Evolutionary conservation across 306 rosid genomes (phyloP), one percentile per base, ranked within the genome.

Genomic region (Prosopis cineraria): DNA sequence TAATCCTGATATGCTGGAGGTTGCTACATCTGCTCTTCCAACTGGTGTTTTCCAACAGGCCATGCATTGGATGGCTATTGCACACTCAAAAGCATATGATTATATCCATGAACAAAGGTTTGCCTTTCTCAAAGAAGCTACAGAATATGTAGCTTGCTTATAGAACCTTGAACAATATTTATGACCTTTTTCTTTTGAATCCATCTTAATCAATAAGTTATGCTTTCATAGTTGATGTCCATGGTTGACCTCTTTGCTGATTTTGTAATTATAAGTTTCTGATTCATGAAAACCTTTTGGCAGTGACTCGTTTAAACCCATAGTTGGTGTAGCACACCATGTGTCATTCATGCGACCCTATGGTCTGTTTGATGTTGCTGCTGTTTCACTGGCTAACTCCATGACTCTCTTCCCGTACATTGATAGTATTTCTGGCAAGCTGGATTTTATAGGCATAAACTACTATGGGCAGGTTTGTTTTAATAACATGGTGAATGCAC

Each of bases 1-100:
- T 80, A 88, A 95, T 85, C 99, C 99, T 78, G 98, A 93, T 83
- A 89, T 91, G 97, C 91, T 95, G 80, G 97, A 95, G 87, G 91
- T 22, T 77, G 99, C 97, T 33, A 91, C 94, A 73, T 91, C 97
- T 47, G 91, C 97, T 72, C 90, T 95, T 76, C 99, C 98, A 76
- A 87, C 87, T 22, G 98, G 99, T 74, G 99, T 93, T 82, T 91
- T 91, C 83, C 92, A 91, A 64, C 94, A 91, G 88, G 93, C 96
- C 83, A 95, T 95, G 99, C 90, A 93, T 91, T 95, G 99, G 99
- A 95, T 93, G 59, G 79, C 97, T 78, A 60, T 81, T 88, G 98
- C 99, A 70, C 99, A 95, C 85, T 76, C 89, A 58, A 93, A 88
- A 84, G 99, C 98, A 81, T 95, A 93, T 82, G 93, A 93, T 53